Conservation (phyloP, 305 asterid species). For the Solanum hybrid region DNA sequence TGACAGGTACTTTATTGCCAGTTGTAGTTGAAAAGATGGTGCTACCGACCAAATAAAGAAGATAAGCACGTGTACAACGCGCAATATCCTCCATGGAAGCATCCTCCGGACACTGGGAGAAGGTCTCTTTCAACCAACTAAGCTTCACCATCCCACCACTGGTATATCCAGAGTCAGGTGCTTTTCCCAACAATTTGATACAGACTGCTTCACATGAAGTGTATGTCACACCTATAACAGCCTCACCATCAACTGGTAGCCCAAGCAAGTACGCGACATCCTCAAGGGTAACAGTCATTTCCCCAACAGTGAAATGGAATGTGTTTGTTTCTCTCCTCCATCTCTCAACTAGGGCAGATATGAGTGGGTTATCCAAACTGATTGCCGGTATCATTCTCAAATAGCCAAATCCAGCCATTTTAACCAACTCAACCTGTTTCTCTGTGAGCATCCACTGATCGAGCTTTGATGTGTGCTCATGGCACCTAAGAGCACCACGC, state of each 20-base stretch:
- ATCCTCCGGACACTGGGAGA: slow-evolving; percentile 56
- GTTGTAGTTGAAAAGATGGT: slow-evolving; percentile 92
- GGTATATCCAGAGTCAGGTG: slow-evolving; percentile 43
- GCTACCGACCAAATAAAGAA: slow-evolving; percentile 86
- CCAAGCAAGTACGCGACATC: slow-evolving; percentile 89
- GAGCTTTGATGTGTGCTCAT: slow-evolving; percentile 94
- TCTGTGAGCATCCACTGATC: slow-evolving; percentile 85
- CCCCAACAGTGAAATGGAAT: slow-evolving; percentile 82
- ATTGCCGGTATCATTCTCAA: slow-evolving; percentile 87
- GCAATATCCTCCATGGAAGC: slow-evolving; percentile 59
- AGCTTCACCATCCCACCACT: slow-evolving; percentile 87
- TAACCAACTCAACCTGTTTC: slow-evolving; percentile 70
- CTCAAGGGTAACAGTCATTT: slow-evolving; percentile 89
- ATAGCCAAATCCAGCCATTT: slow-evolving; percentile 81
- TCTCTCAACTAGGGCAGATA: slow-evolving; percentile 87
- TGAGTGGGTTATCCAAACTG: slow-evolving; percentile 92
- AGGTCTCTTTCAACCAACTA: slow-evolving; percentile 89
- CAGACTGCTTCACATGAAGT: slow-evolving; percentile 48
- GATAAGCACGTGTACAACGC: slow-evolving; percentile 77
- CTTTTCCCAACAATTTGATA: slow-evolving; percentile 33
- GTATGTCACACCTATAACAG: slow-evolving; percentile 87
- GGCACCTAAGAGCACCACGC: slow-evolving; percentile 91
- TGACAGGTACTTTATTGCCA: slow-evolving; percentile 89
- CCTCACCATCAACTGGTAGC: slow-evolving; percentile 75
- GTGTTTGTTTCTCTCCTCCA: slow-evolving; percentile 95